Percentiles rank a stretch among this genome's conserved stretches.
Conservation (phyloP, 2,329 filamentous ascomycete genomes). For the Fusarium xyrophilum region DNA sequence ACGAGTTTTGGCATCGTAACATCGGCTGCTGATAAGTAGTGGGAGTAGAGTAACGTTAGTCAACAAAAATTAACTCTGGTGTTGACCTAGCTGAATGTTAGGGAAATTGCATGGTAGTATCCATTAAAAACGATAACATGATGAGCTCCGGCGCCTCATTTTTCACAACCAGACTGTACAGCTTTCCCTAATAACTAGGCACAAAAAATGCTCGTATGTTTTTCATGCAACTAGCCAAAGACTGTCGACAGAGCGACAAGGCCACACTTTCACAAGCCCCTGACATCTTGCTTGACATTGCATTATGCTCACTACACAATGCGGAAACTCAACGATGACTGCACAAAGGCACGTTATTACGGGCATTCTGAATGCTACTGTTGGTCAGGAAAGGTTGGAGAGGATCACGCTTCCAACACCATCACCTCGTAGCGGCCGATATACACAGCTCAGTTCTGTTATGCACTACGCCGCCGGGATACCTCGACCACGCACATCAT, state of each 20-base stretch:
- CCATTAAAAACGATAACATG: too few species aligned
- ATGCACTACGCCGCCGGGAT: slow-evolving; percentile 8
- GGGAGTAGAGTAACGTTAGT: neutral
- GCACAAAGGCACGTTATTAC: neutral
- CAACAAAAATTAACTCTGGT: neutral
- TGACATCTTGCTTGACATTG: neutral
- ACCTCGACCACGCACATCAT: neutral
- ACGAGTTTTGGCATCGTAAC: neutral
- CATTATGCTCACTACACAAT: neutral
- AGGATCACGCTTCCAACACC: neutral
- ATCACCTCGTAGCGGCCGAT: neutral
- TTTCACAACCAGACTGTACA: neutral
- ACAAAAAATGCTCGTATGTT: neutral
- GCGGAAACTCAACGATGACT: neutral
- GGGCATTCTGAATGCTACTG: neutral
- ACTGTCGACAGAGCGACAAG: neutral
- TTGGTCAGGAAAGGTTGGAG: neutral
- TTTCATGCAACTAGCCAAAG: neutral
- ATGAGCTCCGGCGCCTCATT: neutral
- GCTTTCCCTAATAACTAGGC: neutral
- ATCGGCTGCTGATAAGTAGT: neutral
- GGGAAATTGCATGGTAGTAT: neutral
- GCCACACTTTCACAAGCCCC: neutral
- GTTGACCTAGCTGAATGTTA: neutral
- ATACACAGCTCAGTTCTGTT: neutral